Evolutionary conservation across 1,284 basidiomycete species (phyloP), one percentile per base, ranked within the genome.

Genomic region (Coniferiporia weirii): DNA sequence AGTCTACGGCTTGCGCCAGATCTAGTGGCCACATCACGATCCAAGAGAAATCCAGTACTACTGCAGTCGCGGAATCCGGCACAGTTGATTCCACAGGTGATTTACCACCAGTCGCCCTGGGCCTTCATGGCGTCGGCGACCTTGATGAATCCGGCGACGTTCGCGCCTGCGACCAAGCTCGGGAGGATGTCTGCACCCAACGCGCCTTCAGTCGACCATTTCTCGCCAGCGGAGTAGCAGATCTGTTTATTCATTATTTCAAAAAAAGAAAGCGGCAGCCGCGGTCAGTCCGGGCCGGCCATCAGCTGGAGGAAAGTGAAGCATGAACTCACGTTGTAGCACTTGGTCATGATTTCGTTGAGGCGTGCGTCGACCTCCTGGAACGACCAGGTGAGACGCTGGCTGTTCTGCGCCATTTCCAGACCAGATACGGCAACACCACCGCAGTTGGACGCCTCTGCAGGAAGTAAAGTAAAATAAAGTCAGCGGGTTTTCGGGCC

Each of bases 391-490:
- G 78, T 75, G 48, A 86, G 76, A 48, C 87, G 77, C 65, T 84
- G 81, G 66, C 84, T 85, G 78, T 89, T 89, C 75, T 91, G 89
- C 9, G 86, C 85, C 89, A 91, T 91, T 76, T 91, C 89, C 64
- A 92, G 81, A 60, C 85, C 85, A 17, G 82, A 85, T 20, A 87
- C 85, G 15, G 84, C 84, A 62, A 87, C 84, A 74, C 84, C 85
- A 72, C 86, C 85, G 63, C 79, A 80, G 76, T 89, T 89, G 72
- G 84, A 81, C 51, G 85, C 85, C 74, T 81, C 76, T 78, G 66
- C 5, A 45, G 27, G 27, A 53, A 12, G n/a, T 10, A 35, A 20
- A 32, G 35, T 8, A 43, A 20, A 15, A 45, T 49, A 35, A 10
- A 57, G 47, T 8, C 52, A 50, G 55, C 38, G 57, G 8, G 7